Percentiles rank a stretch among this genome's conserved stretches.
Conservation (phyloP, 345 rosid species). For the Syzygium oleosum region DNA sequence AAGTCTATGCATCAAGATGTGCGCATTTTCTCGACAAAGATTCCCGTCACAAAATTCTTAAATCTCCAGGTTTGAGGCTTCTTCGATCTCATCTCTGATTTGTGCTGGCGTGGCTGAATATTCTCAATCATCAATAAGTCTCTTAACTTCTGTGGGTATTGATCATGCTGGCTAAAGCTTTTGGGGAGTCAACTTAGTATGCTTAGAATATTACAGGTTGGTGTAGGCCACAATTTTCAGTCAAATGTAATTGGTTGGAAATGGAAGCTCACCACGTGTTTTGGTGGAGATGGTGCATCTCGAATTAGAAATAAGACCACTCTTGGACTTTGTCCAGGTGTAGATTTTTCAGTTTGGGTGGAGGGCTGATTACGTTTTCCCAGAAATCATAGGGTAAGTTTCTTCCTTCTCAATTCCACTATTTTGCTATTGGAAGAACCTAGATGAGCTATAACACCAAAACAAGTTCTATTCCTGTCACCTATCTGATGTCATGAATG, state of each 20-base stretch:
- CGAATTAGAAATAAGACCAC: conserved; percentile 66
- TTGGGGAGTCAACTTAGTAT: background rate
- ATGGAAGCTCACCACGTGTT: conserved; percentile 75
- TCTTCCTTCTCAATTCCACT: background rate
- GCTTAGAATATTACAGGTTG: background rate
- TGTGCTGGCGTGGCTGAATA: background rate
- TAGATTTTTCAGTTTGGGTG: conserved; percentile 72
- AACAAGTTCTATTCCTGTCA: background rate
- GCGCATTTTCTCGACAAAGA: background rate
- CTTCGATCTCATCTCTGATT: background rate
- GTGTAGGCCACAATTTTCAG: conserved; percentile 60
- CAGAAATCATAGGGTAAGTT: conserved; percentile 68
- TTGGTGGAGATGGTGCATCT: conserved; percentile 72
- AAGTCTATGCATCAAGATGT: background rate
- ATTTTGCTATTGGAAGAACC: background rate
- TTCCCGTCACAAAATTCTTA: background rate
- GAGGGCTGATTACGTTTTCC: conserved; percentile 79
- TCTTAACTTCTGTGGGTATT: background rate
- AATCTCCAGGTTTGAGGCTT: background rate
- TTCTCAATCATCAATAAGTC: background rate
- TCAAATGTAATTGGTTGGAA: conserved; percentile 71
- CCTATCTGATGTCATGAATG: background rate
- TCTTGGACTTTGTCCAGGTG: conserved; percentile 59
- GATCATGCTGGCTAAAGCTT: no score
- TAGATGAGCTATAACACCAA: background rate